phyloP scores from a whole-genome alignment of 1,284 basidiomycete species.

The Sanghuangporus weigelae region DNA sequence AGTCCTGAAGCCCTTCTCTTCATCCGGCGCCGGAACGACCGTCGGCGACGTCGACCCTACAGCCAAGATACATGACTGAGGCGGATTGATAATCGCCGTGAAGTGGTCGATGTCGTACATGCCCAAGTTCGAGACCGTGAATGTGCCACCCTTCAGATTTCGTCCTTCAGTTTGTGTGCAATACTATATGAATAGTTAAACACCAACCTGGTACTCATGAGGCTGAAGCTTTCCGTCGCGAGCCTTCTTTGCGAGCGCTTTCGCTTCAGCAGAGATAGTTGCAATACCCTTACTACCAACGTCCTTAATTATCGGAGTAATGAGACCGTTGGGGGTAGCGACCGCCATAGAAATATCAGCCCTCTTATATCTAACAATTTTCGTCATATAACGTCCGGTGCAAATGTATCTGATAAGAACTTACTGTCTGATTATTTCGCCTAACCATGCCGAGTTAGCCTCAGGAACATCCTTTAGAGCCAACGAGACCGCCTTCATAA shows the following conservation, averaged over 20 bases:
- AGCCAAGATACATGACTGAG: conserved; percentile 97
- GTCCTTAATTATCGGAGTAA: conserved; percentile 97
- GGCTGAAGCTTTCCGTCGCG: conserved; percentile 96
- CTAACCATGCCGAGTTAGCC: conserved; percentile 96
- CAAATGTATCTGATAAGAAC: conserved; percentile 27
- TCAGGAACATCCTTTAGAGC: conserved; percentile 95
- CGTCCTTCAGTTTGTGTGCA: neutral
- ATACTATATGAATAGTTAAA: neutral
- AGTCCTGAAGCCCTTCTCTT: conserved; percentile 91
- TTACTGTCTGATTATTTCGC: conserved; percentile 92
- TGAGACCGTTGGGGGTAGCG: conserved; percentile 92
- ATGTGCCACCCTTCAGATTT: conserved; percentile 77
- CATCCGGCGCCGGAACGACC: conserved; percentile 83
- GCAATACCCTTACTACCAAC: conserved; percentile 90
- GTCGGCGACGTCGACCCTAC: conserved; percentile 86
- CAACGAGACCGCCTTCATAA: conserved; percentile 91
- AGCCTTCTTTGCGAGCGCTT: conserved; percentile 90
- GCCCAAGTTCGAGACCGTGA: conserved; percentile 99
- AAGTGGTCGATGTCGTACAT: conserved; percentile 97
- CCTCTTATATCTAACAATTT: conserved; percentile 77
- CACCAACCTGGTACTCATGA: conserved; percentile 85
- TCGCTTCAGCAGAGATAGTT: conserved; percentile 88
- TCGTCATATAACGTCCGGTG: neutral
- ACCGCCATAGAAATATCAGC: conserved; percentile 98
- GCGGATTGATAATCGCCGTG: conserved; percentile 99